Evolutionary conservation across 2,329 filamentous ascomycete genomes (phyloP).

Genomic region (Didymella pomorum): DNA sequence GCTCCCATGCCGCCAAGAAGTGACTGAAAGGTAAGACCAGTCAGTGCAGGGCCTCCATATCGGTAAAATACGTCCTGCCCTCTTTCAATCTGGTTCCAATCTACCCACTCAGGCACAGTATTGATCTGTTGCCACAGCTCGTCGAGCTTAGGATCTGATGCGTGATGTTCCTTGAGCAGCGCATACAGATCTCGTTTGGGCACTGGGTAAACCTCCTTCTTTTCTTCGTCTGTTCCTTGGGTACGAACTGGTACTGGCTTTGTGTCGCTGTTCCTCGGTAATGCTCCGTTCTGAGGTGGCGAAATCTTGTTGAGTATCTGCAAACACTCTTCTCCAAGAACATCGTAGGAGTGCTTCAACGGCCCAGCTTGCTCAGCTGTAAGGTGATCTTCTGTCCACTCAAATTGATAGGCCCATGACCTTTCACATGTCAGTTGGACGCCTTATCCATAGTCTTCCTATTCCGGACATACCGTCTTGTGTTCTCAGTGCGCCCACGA

Average conservation of each 20-base stretch:
- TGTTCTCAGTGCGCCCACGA: slow-evolving; percentile 53
- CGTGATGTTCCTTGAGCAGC: slow-evolving; percentile 66
- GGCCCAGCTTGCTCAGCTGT: slow-evolving; percentile 66
- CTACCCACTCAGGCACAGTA: slow-evolving; percentile 75
- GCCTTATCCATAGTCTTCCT: slow-evolving; percentile 20
- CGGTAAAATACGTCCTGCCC: slow-evolving; percentile 82
- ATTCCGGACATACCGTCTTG: slow-evolving; percentile 49
- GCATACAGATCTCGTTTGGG: slow-evolving; percentile 67
- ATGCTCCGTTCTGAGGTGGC: slow-evolving; percentile 52
- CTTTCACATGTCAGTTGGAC: slow-evolving; percentile 41
- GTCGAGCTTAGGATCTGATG: slow-evolving; percentile 63
- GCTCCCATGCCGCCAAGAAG: slow-evolving; percentile 76
- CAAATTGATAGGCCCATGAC: slow-evolving; percentile 72
- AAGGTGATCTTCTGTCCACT: slow-evolving; percentile 71
- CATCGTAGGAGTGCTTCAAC: slow-evolving; percentile 73
- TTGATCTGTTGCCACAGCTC: slow-evolving; percentile 73
- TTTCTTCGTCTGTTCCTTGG: slow-evolving; percentile 38
- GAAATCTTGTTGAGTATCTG: slow-evolving; percentile 69
- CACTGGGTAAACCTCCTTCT: slow-evolving; percentile 44
- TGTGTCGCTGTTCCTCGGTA: slow-evolving; percentile 51
- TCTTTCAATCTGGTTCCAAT: slow-evolving; percentile 77
- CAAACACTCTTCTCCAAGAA: slow-evolving; percentile 71
- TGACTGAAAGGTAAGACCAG: slow-evolving; percentile 69
- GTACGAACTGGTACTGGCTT: slow-evolving; percentile 38
- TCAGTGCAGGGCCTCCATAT: slow-evolving; percentile 73